Evolutionary conservation across 176 grass and related monocot species (phyloP), one percentile per base, ranked within the genome.

Genomic region (Miscanthus lutarioriparius): DNA sequence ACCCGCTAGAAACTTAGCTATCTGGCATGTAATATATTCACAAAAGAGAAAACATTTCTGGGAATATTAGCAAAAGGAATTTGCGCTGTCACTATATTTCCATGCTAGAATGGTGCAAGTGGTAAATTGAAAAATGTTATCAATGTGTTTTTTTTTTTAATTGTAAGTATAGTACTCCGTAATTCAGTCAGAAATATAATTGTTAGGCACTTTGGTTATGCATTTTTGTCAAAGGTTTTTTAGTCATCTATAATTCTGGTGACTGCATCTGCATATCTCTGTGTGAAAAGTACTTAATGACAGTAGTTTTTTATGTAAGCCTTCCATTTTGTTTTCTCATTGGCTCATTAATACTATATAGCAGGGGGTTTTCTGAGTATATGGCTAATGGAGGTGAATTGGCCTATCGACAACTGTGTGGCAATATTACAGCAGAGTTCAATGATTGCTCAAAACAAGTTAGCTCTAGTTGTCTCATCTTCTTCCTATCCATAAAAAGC

Each of bases 361-460:
- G 35, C 83, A 95, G 96, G 81, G 96, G 87, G 0, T 95, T 98
- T 93, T 80, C 89, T 73, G 91, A 95, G 63, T 96, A 94, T 86
- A 89, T 98, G 86, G 76, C 86, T 76, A 94, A 92, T 84, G 93
- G 96, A 84, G 86, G 93, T 58, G 96, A 94, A 85, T 86, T 88
- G 76, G 81, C 83, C 14, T 98, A 92, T 81, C 96, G 96, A 82
- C 63, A 95, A 68, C 86, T 96, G 44, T 98, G 96, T 74, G 67
- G 84, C 48, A 87, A 70, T 80, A 86, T 98, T 69, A 96, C 93
- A 36, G 70, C 76, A 1, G 96, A 94, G 67, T 98, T 98, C 88
- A 98, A 94, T 84, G 93, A 95, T 85, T 98, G 93, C 86, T 98
- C 93, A 45, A 98, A 93, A 94, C 86, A 96, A 75, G 96, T 98